Conservation (phyloP, 768 basidiomycete genomes). For the Leucosporidium creatinivorum region DNA sequence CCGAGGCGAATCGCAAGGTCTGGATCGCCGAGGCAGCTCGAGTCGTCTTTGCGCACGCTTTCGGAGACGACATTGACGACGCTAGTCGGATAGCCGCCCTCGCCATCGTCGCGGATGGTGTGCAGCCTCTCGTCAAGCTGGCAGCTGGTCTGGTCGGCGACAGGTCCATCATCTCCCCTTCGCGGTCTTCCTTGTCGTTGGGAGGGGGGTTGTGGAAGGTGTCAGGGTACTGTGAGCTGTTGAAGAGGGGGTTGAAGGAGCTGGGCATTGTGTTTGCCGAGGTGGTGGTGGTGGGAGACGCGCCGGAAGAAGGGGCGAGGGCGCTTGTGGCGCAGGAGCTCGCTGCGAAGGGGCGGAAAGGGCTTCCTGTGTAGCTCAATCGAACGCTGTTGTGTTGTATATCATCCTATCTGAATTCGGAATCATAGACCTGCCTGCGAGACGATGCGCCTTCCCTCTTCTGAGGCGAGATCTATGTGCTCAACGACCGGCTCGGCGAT, state of each 20-base stretch:
- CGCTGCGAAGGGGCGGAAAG: no score
- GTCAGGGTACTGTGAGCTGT: conserved; percentile 32
- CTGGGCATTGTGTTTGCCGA: conserved; percentile 32
- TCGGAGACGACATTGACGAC: not conserved
- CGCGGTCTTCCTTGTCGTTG: conserved; percentile 33
- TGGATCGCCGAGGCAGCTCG: conserved; percentile 38
- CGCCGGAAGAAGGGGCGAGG: conserved; percentile 37
- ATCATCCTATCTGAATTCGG: no score
- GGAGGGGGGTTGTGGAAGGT: conserved; percentile 40
- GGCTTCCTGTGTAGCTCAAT: no score
- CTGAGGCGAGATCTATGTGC: no score
- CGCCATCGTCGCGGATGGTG: conserved; percentile 27
- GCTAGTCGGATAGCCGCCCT: conserved; percentile 30
- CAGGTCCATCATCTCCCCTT: conserved; percentile 24
- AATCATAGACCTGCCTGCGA: no score
- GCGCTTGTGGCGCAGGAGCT: conserved; percentile 28
- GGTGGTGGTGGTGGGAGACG: conserved; percentile 35
- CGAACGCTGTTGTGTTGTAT: no score
- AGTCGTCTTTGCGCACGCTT: conserved; percentile 37
- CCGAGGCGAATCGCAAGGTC: conserved; percentile 37
- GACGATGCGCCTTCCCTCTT: no score
- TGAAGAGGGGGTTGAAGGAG: conserved; percentile 30
- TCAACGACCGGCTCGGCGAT: no score
- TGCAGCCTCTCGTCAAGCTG: conserved; percentile 35
- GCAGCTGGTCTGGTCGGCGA: conserved; percentile 33